Conservation (phyloP, 2,329 filamentous ascomycete species). For the Penicillium sumatraense region DNA sequence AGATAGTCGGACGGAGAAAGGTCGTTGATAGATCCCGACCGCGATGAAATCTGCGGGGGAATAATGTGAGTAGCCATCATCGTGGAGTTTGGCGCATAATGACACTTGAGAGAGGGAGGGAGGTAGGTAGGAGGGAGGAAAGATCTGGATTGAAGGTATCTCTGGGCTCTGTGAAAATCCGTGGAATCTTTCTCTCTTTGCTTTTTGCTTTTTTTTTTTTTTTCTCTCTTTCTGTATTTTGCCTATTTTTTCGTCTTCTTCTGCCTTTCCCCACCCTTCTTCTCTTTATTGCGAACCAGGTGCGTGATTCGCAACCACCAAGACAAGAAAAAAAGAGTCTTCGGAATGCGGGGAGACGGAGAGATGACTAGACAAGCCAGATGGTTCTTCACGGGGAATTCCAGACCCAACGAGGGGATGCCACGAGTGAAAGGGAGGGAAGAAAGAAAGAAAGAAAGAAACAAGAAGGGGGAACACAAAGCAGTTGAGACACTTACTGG, state of each 20-base stretch:
- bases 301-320: not conserved
- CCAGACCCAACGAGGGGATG: not conserved
- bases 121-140: not conserved
- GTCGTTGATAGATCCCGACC: slow-evolving; percentile 26
- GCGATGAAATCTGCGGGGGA: slow-evolving; percentile 33
- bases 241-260: slow-evolving; percentile 1
- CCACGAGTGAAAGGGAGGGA: slow-evolving; percentile 6
- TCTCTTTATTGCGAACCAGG: not conserved
- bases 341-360: slow-evolving; percentile 7
- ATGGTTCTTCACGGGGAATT: slow-evolving; percentile 1
- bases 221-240: not conserved
- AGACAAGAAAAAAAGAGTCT: not conserved
- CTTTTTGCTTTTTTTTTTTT: not conserved
- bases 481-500: slow-evolving; percentile 1
- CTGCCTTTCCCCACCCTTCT: not conserved
- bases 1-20: slow-evolving; percentile 25
- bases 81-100: slow-evolving; percentile 15
- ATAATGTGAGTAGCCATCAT: slow-evolving; percentile 38
- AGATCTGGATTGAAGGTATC: not conserved
- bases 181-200: not conserved
- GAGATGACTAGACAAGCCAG: not conserved
- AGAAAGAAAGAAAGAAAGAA: slow-evolving; percentile 1
- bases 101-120: not conserved
- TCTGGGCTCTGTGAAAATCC: too few species aligned
- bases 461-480: not conserved